These are phyloP conservation scores for Penicillium coffeae DNA, from an alignment of 495 filamentous ascomycete genomes.

Conservation along the genomic window DNA sequence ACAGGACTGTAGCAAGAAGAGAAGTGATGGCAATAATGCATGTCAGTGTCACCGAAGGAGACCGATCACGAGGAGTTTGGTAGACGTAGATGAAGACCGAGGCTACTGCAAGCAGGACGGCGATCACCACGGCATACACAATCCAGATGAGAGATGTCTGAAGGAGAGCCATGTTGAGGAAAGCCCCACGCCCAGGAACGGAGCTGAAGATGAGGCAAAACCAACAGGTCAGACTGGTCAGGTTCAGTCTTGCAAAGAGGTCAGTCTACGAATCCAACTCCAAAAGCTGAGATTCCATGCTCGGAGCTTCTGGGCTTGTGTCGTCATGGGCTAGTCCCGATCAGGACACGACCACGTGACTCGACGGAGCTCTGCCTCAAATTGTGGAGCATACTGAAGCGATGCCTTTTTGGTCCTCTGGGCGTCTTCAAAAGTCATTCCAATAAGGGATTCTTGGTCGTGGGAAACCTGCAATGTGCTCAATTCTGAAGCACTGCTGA, in stretches of 20 bases:
- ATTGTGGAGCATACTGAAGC: neutral
- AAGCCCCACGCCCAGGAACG: too few relatives aligned
- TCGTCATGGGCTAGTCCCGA: neutral
- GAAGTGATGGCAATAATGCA: constrained; percentile 81
- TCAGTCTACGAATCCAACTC: too few relatives aligned
- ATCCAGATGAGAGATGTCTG: constrained; percentile 88
- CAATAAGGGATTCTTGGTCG: neutral
- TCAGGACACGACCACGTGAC: neutral
- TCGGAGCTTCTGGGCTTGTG: neutral
- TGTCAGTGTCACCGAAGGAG: constrained; percentile 71
- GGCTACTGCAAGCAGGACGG: constrained; percentile 63
- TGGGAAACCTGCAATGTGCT: neutral
- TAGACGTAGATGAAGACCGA: constrained; percentile 81
- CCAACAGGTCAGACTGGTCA: neutral
- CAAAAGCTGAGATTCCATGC: neutral
- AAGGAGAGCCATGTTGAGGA: constrained; percentile 59
- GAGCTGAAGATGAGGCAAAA: neutral
- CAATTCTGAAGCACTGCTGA: neutral
- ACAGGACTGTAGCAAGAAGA: constrained; percentile 85
- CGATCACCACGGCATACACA: constrained; percentile 78
- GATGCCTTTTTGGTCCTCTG: neutral
- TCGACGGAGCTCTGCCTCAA: neutral
- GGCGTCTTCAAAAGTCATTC: neutral
- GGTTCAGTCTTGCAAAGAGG: too few relatives aligned
- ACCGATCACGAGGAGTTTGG: constrained; percentile 83